Conservation (phyloP, 2,329 filamentous ascomycete genomes). For the Ceratocystis cubensis region DNA sequence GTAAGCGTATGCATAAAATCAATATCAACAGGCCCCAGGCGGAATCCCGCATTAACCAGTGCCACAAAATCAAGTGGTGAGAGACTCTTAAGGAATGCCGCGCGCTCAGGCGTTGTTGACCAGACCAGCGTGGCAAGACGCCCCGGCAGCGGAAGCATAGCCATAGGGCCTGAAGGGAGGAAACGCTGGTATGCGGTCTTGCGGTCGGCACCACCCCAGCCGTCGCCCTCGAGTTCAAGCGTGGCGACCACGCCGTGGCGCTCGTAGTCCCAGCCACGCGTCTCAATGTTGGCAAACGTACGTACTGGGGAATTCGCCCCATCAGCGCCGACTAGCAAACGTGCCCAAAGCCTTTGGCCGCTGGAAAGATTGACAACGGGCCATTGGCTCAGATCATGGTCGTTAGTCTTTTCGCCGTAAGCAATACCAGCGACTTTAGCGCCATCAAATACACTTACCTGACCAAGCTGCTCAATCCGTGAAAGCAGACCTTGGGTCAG, state of each 20-base stretch:
- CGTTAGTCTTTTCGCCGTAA: conserved; percentile 55
- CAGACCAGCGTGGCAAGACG: conserved; percentile 79
- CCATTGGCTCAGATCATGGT: conserved; percentile 72
- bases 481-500: conserved; percentile 65
- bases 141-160: conserved; percentile 78
- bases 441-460: conserved; percentile 59
- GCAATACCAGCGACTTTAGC: conserved; percentile 69
- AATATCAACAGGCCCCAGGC: conserved; percentile 65
- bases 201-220: conserved; percentile 39
- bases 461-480: conserved; percentile 56
- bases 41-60: conserved; percentile 89
- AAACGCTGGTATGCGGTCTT: conserved; percentile 92
- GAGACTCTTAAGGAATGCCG: conserved; percentile 65
- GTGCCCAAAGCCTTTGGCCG: conserved; percentile 57
- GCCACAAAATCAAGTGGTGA: conserved; percentile 61
- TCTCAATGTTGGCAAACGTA: conserved; percentile 73
- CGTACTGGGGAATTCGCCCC: conserved; percentile 91
- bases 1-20: conserved; percentile 61
- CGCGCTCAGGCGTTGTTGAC: conserved; percentile 77
- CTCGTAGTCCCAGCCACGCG: conserved; percentile 84
- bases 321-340: conserved; percentile 83
- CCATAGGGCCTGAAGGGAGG: conserved; percentile 80
- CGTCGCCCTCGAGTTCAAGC: conserved; percentile 54
- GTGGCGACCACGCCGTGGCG: conserved; percentile 87
- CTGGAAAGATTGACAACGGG: conserved; percentile 65